Evolutionary conservation across 169 alveolate species (phyloP).

Genomic region (Babesia gibsoni): DNA sequence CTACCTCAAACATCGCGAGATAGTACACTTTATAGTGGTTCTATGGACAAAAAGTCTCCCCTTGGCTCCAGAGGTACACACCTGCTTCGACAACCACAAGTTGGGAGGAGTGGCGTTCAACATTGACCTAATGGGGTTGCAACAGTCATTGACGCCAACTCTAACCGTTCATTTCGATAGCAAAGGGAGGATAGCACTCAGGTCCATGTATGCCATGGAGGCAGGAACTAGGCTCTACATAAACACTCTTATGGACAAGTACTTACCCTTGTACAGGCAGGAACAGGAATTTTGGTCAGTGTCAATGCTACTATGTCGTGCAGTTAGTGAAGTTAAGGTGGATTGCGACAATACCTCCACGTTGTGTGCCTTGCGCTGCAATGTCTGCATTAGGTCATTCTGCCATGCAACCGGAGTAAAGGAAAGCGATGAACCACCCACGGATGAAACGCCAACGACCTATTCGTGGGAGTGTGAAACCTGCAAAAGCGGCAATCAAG

Average conservation of each 20-base stretch:
- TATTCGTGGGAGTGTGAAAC: conserved; percentile 42
- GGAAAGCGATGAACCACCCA: not conserved
- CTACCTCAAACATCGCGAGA: conserved; percentile 72
- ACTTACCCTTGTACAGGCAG: conserved; percentile 76
- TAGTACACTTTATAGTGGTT: conserved; percentile 70
- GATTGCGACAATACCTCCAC: not conserved
- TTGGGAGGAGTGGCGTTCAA: conserved; percentile 77
- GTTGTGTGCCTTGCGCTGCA: conserved; percentile 31
- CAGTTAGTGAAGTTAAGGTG: not conserved
- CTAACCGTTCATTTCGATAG: conserved; percentile 72
- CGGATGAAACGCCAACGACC: not conserved
- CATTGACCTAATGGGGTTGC: conserved; percentile 63
- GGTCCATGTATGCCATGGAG: conserved; percentile 80
- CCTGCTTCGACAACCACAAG: conserved; percentile 60
- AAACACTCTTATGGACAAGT: conserved; percentile 75
- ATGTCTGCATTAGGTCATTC: conserved; percentile 12
- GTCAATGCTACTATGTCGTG: not conserved
- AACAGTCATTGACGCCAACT: conserved; percentile 84
- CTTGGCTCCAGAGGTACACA: conserved; percentile 67
- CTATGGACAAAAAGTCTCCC: conserved; percentile 78
- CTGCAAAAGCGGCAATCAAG: conserved; percentile 4
- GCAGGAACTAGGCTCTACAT: conserved; percentile 77
- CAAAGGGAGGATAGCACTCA: conserved; percentile 72
- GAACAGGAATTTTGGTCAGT: conserved; percentile 63
- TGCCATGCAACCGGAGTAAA: conserved; percentile 1